phyloP scores from a whole-genome alignment of 2,329 filamentous ascomycete genomes.

The Epichloe scottii region DNA sequence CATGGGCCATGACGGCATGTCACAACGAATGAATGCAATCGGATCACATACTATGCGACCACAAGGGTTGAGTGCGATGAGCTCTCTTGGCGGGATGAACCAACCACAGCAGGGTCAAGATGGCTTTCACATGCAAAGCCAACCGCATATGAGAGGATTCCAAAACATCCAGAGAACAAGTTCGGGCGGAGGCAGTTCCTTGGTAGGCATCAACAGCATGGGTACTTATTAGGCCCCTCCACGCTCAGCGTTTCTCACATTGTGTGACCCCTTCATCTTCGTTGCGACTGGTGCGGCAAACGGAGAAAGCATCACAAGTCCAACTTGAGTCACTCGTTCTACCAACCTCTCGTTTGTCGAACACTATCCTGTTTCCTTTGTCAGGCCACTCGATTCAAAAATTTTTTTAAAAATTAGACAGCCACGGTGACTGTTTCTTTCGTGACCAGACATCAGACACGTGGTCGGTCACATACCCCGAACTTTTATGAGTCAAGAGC shows the following conservation, averaged over 20 bases:
- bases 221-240: not conserved
- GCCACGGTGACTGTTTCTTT: not conserved
- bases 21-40: slow-evolving; percentile 16
- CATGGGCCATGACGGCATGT: slow-evolving; percentile 15
- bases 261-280: not conserved
- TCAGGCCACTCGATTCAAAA: not conserved
- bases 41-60: slow-evolving; percentile 12
- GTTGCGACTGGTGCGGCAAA: not conserved
- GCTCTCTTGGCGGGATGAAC: slow-evolving; percentile 15
- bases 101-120: slow-evolving; percentile 18
- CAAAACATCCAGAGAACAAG: slow-evolving; percentile 35
- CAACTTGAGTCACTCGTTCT: not conserved
- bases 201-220: slow-evolving; percentile 19
- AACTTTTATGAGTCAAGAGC: not conserved
- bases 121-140: slow-evolving; percentile 20
- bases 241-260: not conserved
- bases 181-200: slow-evolving; percentile 19
- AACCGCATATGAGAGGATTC: slow-evolving; percentile 27
- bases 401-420: not conserved
- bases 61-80: slow-evolving; percentile 20
- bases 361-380: not conserved
- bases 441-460: not conserved
- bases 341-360: not conserved
- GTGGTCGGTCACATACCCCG: not conserved
- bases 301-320: not conserved